A percentile compares a stretch with the other conserved stretches of the same genome.
phyloP scores from a whole-genome alignment of 2,329 filamentous ascomycete species.

The Anthostomella pinea region DNA sequence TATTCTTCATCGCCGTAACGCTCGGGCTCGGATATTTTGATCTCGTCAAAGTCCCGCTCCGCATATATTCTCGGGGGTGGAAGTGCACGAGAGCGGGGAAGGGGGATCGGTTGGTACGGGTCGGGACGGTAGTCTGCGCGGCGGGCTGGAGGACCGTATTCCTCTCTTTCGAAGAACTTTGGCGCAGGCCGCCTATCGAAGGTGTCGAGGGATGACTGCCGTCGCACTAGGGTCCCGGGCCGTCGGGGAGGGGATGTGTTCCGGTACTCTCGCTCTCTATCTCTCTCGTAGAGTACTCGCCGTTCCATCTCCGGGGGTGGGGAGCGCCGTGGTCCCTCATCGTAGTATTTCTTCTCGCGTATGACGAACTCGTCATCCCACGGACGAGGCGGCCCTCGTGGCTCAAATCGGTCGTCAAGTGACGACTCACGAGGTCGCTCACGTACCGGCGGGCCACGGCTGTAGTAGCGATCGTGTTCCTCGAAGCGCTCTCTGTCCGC shows the following conservation, averaged over 20 bases:
- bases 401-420: conserved; percentile 48
- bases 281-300: conserved; percentile 54
- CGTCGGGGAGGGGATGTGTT: conserved; percentile 53
- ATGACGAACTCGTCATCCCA: conserved; percentile 46
- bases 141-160: conserved; percentile 48
- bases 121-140: conserved; percentile 57
- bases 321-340: conserved; percentile 48
- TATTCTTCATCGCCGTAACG: conserved; percentile 71
- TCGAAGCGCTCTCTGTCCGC: conserved; percentile 53
- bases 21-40: conserved; percentile 64
- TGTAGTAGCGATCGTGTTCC: conserved; percentile 49
- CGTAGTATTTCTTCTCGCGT: conserved; percentile 53
- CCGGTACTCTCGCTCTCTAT: conserved; percentile 50
- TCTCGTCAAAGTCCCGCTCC: conserved; percentile 62
- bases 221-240: conserved; percentile 64
- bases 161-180: conserved; percentile 49
- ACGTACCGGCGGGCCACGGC: conserved; percentile 36
- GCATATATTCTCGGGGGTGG: conserved; percentile 57
- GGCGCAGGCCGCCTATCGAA: conserved; percentile 72
- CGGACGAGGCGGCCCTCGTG: conserved; percentile 37
- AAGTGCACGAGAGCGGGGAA: conserved; percentile 62
- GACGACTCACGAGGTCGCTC: conserved; percentile 44
- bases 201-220: conserved; percentile 87
- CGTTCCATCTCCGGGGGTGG: conserved; percentile 50
- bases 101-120: conserved; percentile 60